phyloP scores from a whole-genome alignment of 192 early-diverging fungal species.

The Geranomyces michiganensis region DNA sequence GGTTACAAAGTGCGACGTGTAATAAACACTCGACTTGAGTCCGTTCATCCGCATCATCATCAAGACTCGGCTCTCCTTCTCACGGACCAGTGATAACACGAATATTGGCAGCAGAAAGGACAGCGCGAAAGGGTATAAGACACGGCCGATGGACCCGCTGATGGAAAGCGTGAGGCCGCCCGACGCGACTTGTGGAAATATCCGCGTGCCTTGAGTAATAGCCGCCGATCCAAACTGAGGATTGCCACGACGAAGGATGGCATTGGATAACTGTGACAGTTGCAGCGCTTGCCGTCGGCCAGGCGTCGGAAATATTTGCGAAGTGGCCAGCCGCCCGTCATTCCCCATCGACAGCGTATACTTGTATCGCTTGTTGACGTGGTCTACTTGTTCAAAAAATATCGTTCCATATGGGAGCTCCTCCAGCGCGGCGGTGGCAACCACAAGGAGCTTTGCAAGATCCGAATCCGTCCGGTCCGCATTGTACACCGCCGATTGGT shows the following conservation, averaged over 20 bases:
- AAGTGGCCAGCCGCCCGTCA: conserved; percentile 50
- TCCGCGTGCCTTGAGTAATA: conserved; percentile 69
- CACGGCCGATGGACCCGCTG: conserved; percentile 62
- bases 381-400: conserved; percentile 32
- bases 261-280: conserved; percentile 47
- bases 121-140: conserved; percentile 77
- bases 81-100: conserved; percentile 57
- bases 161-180: conserved; percentile 55
- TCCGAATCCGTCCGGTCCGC: conserved; percentile 2
- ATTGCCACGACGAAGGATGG: conserved; percentile 40
- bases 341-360: conserved; percentile 36
- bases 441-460: conserved; percentile 22
- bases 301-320: conserved; percentile 55
- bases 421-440: conserved; percentile 32
- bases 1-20: conserved; percentile 58
- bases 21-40: conserved; percentile 64
- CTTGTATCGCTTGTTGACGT: conserved; percentile 23
- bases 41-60: conserved; percentile 59
- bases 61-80: conserved; percentile 70
- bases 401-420: conserved; percentile 52
- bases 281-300: conserved; percentile 56
- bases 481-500: conserved; percentile 35
- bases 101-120: conserved; percentile 65
- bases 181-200: conserved; percentile 56
- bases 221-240: conserved; percentile 30